phyloP scores from a whole-genome alignment of 306 rosid genomes.

The Cicer yamashitae region DNA sequence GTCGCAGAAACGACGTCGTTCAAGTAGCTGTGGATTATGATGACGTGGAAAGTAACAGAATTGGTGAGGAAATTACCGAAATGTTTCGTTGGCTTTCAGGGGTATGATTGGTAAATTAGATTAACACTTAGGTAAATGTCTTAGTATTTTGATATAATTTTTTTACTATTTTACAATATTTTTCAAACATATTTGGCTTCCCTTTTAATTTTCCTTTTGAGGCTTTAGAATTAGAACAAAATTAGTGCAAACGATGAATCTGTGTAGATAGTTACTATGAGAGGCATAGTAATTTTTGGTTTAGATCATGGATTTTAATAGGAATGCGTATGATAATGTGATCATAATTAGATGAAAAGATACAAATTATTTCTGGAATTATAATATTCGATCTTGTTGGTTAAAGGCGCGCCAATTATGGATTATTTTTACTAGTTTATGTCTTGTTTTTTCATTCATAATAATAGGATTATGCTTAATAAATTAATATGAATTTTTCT shows the following conservation, averaged over 20 bases:
- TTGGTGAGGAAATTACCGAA: conserved; percentile 85
- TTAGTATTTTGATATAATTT: conserved; percentile 15
- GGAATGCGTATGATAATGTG: background rate
- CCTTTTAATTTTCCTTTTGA: conserved; percentile 4
- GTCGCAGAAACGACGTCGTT: conserved; percentile 72
- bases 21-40: conserved; percentile 56
- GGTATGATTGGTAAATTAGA: conserved; percentile 67
- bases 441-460: background rate
- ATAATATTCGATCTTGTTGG: conserved; percentile 2
- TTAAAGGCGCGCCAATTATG: background rate
- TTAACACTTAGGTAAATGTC: conserved; percentile 25
- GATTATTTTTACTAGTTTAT: too few species aligned
- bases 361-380: background rate
- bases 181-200: conserved; percentile 23
- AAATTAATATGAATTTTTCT: background rate
- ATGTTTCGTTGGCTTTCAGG: conserved; percentile 93
- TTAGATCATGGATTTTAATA: background rate
- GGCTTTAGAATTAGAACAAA: conserved; percentile 6
- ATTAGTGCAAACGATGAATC: conserved; percentile 17
- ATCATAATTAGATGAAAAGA: conserved; percentile 12
- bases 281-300: conserved; percentile 1
- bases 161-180: background rate
- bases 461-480: background rate
- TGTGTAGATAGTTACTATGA: conserved; percentile 36
- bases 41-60: conserved; percentile 63